These are phyloP conservation scores for Spathaspora sp. DNA, from an alignment of 1,139 yeast genomes.

Conservation along the genomic window DNA sequence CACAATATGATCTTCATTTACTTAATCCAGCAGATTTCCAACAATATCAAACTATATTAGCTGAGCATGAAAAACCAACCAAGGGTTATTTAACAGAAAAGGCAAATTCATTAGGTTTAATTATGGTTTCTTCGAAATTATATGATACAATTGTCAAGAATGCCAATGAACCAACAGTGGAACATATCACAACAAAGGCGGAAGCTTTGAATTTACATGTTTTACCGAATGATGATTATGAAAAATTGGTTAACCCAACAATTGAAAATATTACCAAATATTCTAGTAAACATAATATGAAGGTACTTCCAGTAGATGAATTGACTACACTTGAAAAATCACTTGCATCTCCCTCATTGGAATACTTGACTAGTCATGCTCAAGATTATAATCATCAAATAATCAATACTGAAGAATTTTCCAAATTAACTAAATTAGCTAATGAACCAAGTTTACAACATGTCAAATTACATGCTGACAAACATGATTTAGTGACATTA, in stretches of 20 bases:
- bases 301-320: slow-evolving; percentile 19
- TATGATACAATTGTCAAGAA: slow-evolving; percentile 28
- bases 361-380: slow-evolving; percentile 22
- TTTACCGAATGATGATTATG: slow-evolving; percentile 12
- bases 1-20: slow-evolving; percentile 20
- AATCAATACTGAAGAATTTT: slow-evolving; percentile 16
- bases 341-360: slow-evolving; percentile 22
- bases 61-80: slow-evolving; percentile 30
- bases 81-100: slow-evolving; percentile 23
- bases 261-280: slow-evolving; percentile 18
- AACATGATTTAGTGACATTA: slow-evolving; percentile 34
- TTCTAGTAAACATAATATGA: slow-evolving; percentile 14
- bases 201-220: slow-evolving; percentile 7
- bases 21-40: slow-evolving; percentile 24
- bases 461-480: slow-evolving; percentile 37
- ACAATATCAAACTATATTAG: slow-evolving; percentile 21
- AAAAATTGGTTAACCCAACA: slow-evolving; percentile 11
- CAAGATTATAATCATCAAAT: slow-evolving; percentile 12
- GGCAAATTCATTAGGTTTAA: slow-evolving; percentile 34
- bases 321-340: slow-evolving; percentile 14
- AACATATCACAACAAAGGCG: slow-evolving; percentile 33
- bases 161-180: slow-evolving; percentile 21
- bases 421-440: slow-evolving; percentile 23
- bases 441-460: slow-evolving; percentile 33
- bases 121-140: slow-evolving; percentile 28